phyloP scores from a whole-genome alignment of 306 rosid species.

The Comarum palustre region DNA sequence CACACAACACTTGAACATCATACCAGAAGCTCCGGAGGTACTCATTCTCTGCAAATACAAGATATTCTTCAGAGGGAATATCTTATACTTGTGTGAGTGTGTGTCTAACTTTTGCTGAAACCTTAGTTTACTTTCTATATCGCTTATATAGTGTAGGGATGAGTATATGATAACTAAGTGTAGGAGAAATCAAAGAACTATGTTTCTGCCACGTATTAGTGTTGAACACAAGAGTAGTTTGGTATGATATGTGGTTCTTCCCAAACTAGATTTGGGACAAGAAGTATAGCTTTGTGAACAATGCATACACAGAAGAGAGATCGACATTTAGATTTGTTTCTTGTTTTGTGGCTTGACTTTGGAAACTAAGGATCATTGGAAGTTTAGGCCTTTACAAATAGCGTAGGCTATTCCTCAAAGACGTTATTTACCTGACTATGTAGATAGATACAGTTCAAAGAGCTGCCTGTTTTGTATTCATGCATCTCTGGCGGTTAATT shows the following conservation, averaged over 20 bases:
- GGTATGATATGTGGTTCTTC: constrained; percentile 5
- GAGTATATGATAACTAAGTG: background rate
- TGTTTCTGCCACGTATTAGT: background rate
- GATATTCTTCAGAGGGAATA: background rate
- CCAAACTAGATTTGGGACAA: constrained; percentile 9
- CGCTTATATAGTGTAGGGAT: background rate
- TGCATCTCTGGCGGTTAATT: background rate
- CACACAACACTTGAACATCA: constrained; percentile 38
- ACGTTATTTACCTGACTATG: constrained; percentile 3
- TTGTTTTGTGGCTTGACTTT: background rate
- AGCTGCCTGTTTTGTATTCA: background rate
- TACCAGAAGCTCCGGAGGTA: constrained; percentile 36
- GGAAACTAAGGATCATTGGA: background rate
- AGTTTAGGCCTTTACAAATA: background rate
- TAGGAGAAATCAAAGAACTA: constrained; percentile 12
- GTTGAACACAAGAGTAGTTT: constrained; percentile 7
- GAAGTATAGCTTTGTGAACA: background rate
- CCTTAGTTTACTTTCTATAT: background rate
- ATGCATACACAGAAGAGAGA: background rate
- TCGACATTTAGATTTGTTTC: background rate
- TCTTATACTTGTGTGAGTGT: background rate
- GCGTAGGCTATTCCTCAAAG: too few relatives aligned
- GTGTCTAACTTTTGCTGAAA: background rate
- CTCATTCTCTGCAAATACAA: constrained; percentile 20
- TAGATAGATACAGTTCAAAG: background rate